Conservation (phyloP, 1,139 yeast species). For the Lodderomyces oxycetoniae region DNA sequence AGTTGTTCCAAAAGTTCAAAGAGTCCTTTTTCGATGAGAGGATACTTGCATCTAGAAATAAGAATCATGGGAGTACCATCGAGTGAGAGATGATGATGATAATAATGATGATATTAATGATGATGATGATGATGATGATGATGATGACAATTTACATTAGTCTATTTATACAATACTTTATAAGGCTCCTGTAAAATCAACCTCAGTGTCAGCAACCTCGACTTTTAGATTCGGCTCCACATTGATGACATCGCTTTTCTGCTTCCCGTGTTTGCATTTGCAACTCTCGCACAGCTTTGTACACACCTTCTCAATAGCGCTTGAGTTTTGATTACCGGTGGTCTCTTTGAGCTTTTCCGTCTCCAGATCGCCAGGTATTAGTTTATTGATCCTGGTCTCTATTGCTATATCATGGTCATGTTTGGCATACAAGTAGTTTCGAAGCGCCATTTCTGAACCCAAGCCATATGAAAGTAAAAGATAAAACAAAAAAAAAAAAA, state of each 20-base stretch:
- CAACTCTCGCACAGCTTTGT: constrained; percentile 10
- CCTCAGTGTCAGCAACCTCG: constrained; percentile 13
- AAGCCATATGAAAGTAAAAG: not conserved
- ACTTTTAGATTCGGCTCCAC: constrained; percentile 10
- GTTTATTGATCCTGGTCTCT: constrained; percentile 21
- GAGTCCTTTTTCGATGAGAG: constrained; percentile 48
- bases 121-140: no score
- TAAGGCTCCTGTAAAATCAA: constrained; percentile 19
- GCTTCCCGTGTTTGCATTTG: constrained; percentile 7
- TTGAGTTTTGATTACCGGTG: not conserved
- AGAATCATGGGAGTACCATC: no score
- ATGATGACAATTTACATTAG: no score
- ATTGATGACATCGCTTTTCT: constrained; percentile 1
- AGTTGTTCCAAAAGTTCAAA: constrained; percentile 48
- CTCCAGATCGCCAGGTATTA: not conserved
- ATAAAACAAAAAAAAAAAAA: not conserved
- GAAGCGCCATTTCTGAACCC: constrained; percentile 30
- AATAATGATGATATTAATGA: no score
- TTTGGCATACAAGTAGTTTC: constrained; percentile 42
- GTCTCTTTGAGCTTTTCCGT: no score
- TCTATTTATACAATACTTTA: no score
- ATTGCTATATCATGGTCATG: constrained; percentile 24
- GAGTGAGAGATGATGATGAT: no score
- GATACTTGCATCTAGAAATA: constrained; percentile 1
- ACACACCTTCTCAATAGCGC: constrained; percentile 7